A percentile compares a stretch with the other conserved stretches of the same genome.
These are phyloP conservation scores for Lyophyllum shimeji DNA, from an alignment of 768 basidiomycete species.

Conservation along the genomic window DNA sequence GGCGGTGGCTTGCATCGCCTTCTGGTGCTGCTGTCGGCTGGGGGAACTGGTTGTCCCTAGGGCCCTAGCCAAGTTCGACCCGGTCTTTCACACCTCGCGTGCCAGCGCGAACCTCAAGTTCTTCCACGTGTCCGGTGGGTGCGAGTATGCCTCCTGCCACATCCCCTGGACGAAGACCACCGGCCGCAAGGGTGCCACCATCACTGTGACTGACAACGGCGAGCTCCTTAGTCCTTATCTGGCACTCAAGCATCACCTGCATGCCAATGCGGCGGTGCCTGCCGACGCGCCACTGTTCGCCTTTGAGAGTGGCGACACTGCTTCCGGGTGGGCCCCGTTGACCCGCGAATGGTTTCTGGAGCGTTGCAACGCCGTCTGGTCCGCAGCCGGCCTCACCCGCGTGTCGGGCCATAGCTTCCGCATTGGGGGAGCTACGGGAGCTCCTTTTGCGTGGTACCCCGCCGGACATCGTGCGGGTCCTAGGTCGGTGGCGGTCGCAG, in stretches of 20 bases:
- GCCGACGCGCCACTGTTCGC: background rate
- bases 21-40: conserved; percentile 1
- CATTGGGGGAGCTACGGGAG: conserved; percentile 5
- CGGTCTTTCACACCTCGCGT: background rate
- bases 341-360: background rate
- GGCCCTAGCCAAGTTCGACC: background rate
- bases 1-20: conserved; percentile 2
- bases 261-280: background rate
- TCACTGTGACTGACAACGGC: conserved; percentile 18
- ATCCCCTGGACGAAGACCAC: conserved; percentile 39
- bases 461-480: background rate
- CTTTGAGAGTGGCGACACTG: background rate
- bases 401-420: conserved; percentile 3
- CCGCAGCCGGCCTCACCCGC: background rate
- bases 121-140: background rate
- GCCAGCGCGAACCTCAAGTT: background rate
- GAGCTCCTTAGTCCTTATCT: background rate
- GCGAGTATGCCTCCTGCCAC: conserved; percentile 17
- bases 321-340: conserved; percentile 19
- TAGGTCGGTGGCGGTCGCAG: conserved; percentile 5
- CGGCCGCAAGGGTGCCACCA: conserved; percentile 19
- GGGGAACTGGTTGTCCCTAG: conserved; percentile 6
- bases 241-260: conserved; percentile 1
- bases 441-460: background rate
- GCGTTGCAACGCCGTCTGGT: conserved; percentile 3